Base-by-base conservation (phyloP, 2,329 filamentous ascomycete species). In the Fusarium sp. region DNA sequence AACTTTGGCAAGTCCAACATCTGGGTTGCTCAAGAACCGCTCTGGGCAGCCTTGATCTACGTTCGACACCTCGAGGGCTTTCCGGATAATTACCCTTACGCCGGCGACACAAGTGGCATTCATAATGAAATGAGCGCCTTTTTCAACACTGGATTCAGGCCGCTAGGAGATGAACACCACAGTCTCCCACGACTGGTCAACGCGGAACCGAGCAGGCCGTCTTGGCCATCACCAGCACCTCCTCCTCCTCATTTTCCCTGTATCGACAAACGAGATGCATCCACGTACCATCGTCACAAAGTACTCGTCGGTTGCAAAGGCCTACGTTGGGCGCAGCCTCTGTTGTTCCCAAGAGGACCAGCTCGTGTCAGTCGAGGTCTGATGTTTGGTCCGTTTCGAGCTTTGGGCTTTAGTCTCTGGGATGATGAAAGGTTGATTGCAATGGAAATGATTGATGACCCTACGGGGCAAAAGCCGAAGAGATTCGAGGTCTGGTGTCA, bases 381-480 rank as follows among this genome's bases (percentile, higher is more conserved):
- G 1, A 5, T 73, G 0, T 73, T 73, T n/a, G 63, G 71, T 5
- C 67, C 70, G 2, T 64, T 73, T n/a, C 44, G 71, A 4, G 51
- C 40, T 7, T 38, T 73, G 2, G 70, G 71, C 0, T 73, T 73
- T 3, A 60, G 60, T 2, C 53, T 73, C 1, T 73, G 71, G 71
- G 71, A 73, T 17, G 70, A 73, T 12, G 67, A 73, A 4, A 59
- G 71, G 10, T 24, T 73, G 29, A 44, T 61, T 17, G 24, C 31
- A 4, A 73, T 73, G 67, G 57, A 73, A 55, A 73, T 73, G 70
- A 57, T 73, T 17, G 56, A 73, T 16, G 70, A 60, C 6, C 62
- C 70, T 1, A 49, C 59, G 22, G 24, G 62, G 16, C 53, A 38
- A 2, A 59, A 59, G 5, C 63, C 56, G 2, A 65, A 46, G 14